Conservation (phyloP, 805 yeast species). For the Tetrapisispora fleetii region DNA sequence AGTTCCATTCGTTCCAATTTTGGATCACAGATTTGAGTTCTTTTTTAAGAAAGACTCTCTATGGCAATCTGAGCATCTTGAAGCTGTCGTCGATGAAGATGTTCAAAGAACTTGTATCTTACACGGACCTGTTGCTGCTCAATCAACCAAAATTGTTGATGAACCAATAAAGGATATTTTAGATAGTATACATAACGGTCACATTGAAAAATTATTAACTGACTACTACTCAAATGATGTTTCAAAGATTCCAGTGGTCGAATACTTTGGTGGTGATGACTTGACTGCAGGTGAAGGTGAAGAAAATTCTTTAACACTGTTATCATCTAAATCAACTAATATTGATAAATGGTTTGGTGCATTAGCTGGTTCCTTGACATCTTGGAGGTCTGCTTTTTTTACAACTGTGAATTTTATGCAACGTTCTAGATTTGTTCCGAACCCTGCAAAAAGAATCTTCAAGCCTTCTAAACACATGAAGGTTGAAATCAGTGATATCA, state of each 20-base stretch:
- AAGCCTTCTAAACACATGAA: slow-evolving; percentile 58
- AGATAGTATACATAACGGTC: slow-evolving; percentile 86
- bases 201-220: slow-evolving; percentile 55
- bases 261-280: slow-evolving; percentile 70
- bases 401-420: slow-evolving; percentile 75
- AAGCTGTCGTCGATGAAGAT: slow-evolving; percentile 90
- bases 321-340: slow-evolving; percentile 29
- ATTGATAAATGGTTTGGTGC: slow-evolving; percentile 60
- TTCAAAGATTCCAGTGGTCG: slow-evolving; percentile 73
- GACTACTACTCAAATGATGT: slow-evolving; percentile 65
- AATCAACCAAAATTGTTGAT: slow-evolving; percentile 72
- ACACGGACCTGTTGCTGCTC: slow-evolving; percentile 98
- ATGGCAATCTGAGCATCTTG: slow-evolving; percentile 98
- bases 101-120: slow-evolving; percentile 98
- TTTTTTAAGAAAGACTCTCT: slow-evolving; percentile 97
- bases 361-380: slow-evolving; percentile 67
- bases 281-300: slow-evolving; percentile 34
- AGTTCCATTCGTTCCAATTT: slow-evolving; percentile 92
- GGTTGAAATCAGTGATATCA: slow-evolving; percentile 49
- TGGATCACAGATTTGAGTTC: slow-evolving; percentile 88
- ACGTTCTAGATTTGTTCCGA: slow-evolving; percentile 66
- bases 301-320: background rate
- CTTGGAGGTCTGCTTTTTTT: slow-evolving; percentile 90
- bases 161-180: slow-evolving; percentile 89
- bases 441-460: slow-evolving; percentile 72